Percentiles rank a stretch among this genome's conserved stretches.
Evolutionary conservation across 2,329 filamentous ascomycete genomes (phyloP).

Genomic region (Sporothrix schenckii): DNA sequence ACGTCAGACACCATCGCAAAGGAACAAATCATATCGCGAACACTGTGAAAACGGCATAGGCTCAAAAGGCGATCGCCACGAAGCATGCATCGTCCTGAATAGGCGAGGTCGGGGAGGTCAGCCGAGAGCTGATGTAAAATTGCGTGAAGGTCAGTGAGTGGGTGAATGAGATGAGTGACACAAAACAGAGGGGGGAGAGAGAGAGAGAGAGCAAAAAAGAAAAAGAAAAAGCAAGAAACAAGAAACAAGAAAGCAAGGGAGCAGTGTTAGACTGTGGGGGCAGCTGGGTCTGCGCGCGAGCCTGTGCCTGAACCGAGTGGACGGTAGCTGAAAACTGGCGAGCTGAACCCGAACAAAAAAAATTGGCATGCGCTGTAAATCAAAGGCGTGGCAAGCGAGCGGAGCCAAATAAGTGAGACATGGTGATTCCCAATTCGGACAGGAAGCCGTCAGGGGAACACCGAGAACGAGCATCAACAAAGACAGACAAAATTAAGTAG

Average conservation of each 20-base stretch:
- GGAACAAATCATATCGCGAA: neutral
- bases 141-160: neutral
- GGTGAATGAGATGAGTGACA: neutral
- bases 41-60: neutral
- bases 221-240: neutral
- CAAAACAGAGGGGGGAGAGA: neutral
- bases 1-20: neutral
- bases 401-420: constrained; percentile 2
- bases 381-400: neutral
- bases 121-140: neutral
- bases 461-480: constrained; percentile 10
- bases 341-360: neutral
- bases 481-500: neutral
- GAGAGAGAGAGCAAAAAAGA: no score
- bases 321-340: neutral
- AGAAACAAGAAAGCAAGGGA: neutral
- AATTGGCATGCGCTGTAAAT: no score
- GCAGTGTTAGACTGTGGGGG: constrained; percentile 7
- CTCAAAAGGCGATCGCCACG: neutral
- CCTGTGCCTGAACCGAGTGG: neutral
- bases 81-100: neutral
- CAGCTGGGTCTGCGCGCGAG: neutral
- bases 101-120: constrained; percentile 4
- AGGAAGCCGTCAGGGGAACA: constrained; percentile 8
- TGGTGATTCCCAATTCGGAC: constrained; percentile 20